Evolutionary conservation across 805 yeast species (phyloP).

Genomic region (Metschnikowia borealis): DNA sequence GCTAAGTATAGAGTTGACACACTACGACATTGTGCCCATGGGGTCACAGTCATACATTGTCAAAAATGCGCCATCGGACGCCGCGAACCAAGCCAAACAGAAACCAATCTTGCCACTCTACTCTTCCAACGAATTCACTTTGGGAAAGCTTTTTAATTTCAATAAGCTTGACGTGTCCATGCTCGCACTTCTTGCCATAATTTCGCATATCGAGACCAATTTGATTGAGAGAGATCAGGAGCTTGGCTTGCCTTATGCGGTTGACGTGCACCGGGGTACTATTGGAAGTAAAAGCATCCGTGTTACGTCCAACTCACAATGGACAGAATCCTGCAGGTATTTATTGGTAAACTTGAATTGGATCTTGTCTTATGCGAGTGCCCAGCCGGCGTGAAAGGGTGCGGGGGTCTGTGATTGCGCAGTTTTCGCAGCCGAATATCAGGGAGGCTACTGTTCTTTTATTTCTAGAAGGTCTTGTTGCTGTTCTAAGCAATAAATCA

Average conservation of each 20-base stretch:
- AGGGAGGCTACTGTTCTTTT: background rate
- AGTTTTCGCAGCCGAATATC: background rate
- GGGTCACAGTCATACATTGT: constrained; percentile 82
- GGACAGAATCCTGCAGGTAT: constrained; percentile 89
- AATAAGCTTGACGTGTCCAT: constrained; percentile 76
- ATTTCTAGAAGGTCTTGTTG: background rate
- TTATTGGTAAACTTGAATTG: constrained; percentile 75
- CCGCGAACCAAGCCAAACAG: constrained; percentile 17
- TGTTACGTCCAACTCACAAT: constrained; percentile 67
- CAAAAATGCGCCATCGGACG: constrained; percentile 24
- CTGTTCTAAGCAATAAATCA: background rate
- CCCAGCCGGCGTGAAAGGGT: constrained; percentile 14
- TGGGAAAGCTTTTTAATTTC: constrained; percentile 68
- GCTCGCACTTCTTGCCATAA: constrained; percentile 68
- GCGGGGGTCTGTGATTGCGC: background rate
- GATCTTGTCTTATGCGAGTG: constrained; percentile 72
- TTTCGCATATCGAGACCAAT: constrained; percentile 47
- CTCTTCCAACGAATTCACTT: constrained; percentile 68
- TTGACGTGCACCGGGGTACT: constrained; percentile 52
- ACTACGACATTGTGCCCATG: constrained; percentile 70
- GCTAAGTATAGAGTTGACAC: constrained; percentile 50
- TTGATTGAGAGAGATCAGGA: constrained; percentile 46
- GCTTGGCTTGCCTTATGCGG: constrained; percentile 69
- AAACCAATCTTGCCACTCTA: constrained; percentile 51
- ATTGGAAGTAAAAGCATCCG: constrained; percentile 78